Base-by-base conservation (phyloP, 192 early-diverging fungal species). In the Backusella parvicylindrica region DNA sequence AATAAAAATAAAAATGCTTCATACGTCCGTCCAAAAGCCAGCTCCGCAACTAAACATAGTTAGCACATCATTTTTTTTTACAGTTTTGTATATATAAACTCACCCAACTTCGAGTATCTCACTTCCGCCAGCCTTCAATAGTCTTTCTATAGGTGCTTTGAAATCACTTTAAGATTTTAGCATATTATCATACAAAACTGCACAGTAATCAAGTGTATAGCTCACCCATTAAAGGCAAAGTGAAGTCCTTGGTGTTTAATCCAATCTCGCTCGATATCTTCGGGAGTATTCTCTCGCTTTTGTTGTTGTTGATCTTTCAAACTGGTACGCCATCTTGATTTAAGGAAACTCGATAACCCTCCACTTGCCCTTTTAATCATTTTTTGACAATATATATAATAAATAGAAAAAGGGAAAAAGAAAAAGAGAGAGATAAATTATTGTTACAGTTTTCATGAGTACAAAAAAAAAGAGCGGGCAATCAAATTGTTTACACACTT, bases 91-190 rank as follows among this genome's bases (percentile, higher is more conserved):
- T 40, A 26, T 7, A 47, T 32, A 5, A 11, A 47, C 50, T 64
- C 70, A 70, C 74, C 74, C 74, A 23, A 75, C 60, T 63, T 75
- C 74, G 4, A 75, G 60, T 31, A 70, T 68, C 70, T 75, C 74
- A 43, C 68, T 56, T 12, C 74, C 74, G 38, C 74, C 74, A 8
- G 74, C 66, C 8, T 70, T 32, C 40, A 75, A 70, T 33, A 53
- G 8, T 28, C 67, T 68, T 50, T 75, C 16, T 28, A 75, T 43
- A 13, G 74, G 74, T 47, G 74, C 74, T 23, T 70, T 75, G 41
- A 70, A 75, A 64, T 75, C 56, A 35, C 74, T 75, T 28, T 30
- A 41, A 21, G 15, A 30, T 13, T 66, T 33, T 66, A 66, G 16
- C 8, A 66, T 66, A 33, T 23, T 30, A 12, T 66, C 31, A 33